Evolutionary conservation across 352 stramenopile species (phyloP), one percentile per base, ranked within the genome.

Genomic region (Phytophthora pinifolia): DNA sequence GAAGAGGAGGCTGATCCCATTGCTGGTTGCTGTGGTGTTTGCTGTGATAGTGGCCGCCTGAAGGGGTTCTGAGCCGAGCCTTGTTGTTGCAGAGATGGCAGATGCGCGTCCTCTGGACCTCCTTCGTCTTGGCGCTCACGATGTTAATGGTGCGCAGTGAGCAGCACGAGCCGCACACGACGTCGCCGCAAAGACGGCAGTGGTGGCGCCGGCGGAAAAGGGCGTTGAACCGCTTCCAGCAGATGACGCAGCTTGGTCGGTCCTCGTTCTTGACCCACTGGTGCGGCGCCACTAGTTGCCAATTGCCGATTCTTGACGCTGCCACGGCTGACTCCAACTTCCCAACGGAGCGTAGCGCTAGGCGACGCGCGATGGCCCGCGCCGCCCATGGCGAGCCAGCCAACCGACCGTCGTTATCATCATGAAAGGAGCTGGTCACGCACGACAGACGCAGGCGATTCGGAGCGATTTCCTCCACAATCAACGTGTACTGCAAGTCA

Each of bases 251-350:
- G 18, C 56, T 44, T 12, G 51, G 38, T 13, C 79, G 75, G 14
- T 86, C 76, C 32, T 87, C 63, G 47, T 89, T 85, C 38, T 77
- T 74, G 6, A 89, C 68, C 79, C 79, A 89, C 39, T 86, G 62
- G 30, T 85, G 68, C 9, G 61, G 78, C 4, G 65, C 54, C 3
- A 84, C 50, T 8, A 86, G 44, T 46, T 69, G 62, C 17, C 70
- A 76, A 25, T 64, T 54, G 9, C 75, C 76, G 32, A 88, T 74
- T 3, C 75, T 60, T 5, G 74, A 70, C 0, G 78, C 72, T 5
- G 70, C 53, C 10, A 88, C 65, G 4, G 78, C 78, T 15, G 45
- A 48, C 46, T 88, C 75, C 14, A 88, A 54, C 43, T 67, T 72
- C 3, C 61, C 61, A 32, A 88, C 62, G 9, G 75, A 86, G 9